Conservation (phyloP, 257 asterid genomes). For the Penstemon eatonii region DNA sequence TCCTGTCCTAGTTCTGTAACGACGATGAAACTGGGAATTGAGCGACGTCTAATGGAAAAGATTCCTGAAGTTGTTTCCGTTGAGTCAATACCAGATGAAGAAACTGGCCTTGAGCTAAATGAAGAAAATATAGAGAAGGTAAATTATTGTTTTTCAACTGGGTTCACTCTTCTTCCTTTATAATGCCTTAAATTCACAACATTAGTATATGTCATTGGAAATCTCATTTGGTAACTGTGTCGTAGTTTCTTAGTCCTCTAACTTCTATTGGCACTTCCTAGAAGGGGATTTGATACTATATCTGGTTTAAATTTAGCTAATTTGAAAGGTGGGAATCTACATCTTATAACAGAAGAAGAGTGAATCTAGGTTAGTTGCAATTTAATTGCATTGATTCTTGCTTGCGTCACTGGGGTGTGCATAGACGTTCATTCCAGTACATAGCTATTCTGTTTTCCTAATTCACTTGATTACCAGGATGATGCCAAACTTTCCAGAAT, state of each 20-base stretch:
- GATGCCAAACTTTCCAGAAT: slow-evolving; percentile 5
- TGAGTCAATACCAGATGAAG: slow-evolving; percentile 90
- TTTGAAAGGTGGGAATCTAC: slow-evolving; percentile 1
- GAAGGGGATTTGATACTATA: slow-evolving; percentile 11
- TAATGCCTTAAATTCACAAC: slow-evolving; percentile 13
- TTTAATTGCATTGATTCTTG: not conserved
- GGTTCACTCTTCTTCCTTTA: not conserved
- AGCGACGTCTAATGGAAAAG: slow-evolving; percentile 89
- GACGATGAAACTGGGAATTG: slow-evolving; percentile 97
- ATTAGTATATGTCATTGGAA: not conserved
- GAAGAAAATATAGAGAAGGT: slow-evolving; percentile 97
- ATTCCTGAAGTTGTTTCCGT: slow-evolving; percentile 91
- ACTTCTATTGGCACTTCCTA: not conserved
- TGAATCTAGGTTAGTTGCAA: not conserved
- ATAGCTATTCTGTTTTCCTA: not conserved
- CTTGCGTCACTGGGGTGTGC: not conserved
- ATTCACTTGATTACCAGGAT: slow-evolving; percentile 5
- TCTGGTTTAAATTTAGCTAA: slow-evolving; percentile 14
- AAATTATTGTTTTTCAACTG: slow-evolving; percentile 23
- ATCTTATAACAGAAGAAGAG: not conserved
- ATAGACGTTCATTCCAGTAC: not conserved
- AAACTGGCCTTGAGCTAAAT: slow-evolving; percentile 90
- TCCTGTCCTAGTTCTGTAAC: slow-evolving; percentile 87
- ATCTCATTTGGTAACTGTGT: not conserved
- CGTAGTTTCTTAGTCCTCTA: not conserved